phyloP scores from a whole-genome alignment of 805 yeast genomes.

The Candida golubevii region DNA sequence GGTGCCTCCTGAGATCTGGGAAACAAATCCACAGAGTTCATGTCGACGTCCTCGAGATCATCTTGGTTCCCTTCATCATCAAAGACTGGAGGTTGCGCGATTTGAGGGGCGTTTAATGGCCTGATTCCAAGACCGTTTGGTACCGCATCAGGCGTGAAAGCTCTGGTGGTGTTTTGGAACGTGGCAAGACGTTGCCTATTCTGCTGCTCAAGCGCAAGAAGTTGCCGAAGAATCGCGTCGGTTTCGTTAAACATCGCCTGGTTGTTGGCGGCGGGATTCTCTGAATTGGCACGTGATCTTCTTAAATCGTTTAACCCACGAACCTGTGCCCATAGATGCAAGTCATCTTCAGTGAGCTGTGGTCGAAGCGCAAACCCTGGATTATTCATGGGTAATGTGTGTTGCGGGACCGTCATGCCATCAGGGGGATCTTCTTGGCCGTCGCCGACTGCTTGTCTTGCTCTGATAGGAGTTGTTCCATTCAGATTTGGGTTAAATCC shows the following conservation, averaged over 20 bases:
- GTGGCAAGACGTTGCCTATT: constrained; percentile 13
- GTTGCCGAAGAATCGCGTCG: constrained; percentile 15
- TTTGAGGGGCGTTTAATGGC: constrained; percentile 38
- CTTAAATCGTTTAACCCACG: constrained; percentile 27
- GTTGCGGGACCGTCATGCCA: constrained; percentile 4
- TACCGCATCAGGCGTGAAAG: constrained; percentile 5
- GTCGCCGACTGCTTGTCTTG: background rate
- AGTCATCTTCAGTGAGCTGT: constrained; percentile 11
- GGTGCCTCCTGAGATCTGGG: constrained; percentile 12
- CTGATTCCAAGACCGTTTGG: constrained; percentile 10
- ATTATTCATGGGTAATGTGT: constrained; percentile 7
- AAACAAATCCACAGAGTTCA: constrained; percentile 26
- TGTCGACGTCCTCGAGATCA: constrained; percentile 28
- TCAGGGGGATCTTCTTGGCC: constrained; percentile 1
- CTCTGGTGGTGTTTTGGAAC: constrained; percentile 11
- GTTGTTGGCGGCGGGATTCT: constrained; percentile 1
- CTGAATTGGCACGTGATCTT: constrained; percentile 7
- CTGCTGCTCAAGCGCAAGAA: constrained; percentile 14
- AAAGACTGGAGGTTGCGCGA: constrained; percentile 39
- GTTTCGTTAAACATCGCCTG: constrained; percentile 10
- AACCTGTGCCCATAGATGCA: constrained; percentile 22
- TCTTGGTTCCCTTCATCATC: constrained; percentile 21
- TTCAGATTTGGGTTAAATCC: constrained; percentile 9
- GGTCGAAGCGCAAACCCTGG: constrained; percentile 7
- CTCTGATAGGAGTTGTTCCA: background rate